phyloP scores from a whole-genome alignment of 225 moss, liverwort and hornwort species.

The Pseudoscleropodium purum region DNA sequence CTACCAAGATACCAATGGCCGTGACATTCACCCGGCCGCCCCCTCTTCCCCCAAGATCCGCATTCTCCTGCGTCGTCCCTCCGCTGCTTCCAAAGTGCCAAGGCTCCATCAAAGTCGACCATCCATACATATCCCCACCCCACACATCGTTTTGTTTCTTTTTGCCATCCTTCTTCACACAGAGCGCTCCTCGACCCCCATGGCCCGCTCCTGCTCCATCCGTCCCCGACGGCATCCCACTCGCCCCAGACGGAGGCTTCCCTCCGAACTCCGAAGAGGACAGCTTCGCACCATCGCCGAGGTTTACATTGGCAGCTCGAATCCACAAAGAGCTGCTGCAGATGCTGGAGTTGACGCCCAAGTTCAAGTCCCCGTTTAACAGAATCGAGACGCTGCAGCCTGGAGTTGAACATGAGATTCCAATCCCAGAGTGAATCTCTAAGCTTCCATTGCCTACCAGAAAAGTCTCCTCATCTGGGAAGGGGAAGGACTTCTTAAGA shows the following conservation, averaged over 20 bases:
- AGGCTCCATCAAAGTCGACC: slow-evolving; percentile 57
- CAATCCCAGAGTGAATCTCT: slow-evolving; percentile 32
- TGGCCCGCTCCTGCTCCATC: slow-evolving; percentile 86
- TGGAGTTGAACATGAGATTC: slow-evolving; percentile 28
- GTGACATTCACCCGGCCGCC: slow-evolving; percentile 69
- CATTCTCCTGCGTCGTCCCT: slow-evolving; percentile 40
- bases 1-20: slow-evolving; percentile 31
- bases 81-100: slow-evolving; percentile 85
- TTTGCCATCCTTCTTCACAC: slow-evolving; percentile 21
- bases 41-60: slow-evolving; percentile 58
- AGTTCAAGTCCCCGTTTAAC: slow-evolving; percentile 43
- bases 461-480: slow-evolving; percentile 28
- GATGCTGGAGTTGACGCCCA: slow-evolving; percentile 53
- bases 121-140: slow-evolving; percentile 81
- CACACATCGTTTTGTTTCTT: slow-evolving; percentile 45
- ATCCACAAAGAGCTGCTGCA: slow-evolving; percentile 60
- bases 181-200: slow-evolving; percentile 72
- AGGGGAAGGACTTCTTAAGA: slow-evolving; percentile 10
- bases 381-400: slow-evolving; percentile 74
- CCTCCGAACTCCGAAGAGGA: slow-evolving; percentile 54
- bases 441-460: slow-evolving; percentile 57
- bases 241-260: slow-evolving; percentile 61
- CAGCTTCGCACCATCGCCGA: slow-evolving; percentile 35
- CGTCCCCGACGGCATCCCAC: slow-evolving; percentile 47
- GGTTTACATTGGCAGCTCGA: slow-evolving; percentile 47